Percentiles rank a stretch among this genome's conserved stretches.
Evolutionary conservation across 169 alveolate genomes (phyloP).

Genomic region (Besnoitia besnoiti): DNA sequence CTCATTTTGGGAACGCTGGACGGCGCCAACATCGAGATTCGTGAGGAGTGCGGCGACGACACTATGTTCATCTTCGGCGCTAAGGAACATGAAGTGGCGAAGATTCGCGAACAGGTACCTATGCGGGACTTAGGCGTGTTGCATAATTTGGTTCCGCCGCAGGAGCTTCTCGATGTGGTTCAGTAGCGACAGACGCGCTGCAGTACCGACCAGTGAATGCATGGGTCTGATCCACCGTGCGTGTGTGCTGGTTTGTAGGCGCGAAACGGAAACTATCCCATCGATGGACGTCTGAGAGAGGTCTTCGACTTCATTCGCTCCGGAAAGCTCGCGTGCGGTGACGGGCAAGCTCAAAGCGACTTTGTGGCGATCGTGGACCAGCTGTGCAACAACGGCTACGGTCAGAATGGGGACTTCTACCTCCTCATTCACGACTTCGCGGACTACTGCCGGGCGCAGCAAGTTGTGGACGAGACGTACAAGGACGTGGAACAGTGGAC

Average conservation of each 20-base stretch:
- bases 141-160: background rate
- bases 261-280: conserved; percentile 84
- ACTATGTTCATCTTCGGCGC: conserved; percentile 95
- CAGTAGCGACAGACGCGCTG: too few species aligned
- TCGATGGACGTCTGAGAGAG: conserved; percentile 83
- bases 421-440: conserved; percentile 86
- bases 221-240: too few species aligned
- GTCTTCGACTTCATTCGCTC: conserved; percentile 87
- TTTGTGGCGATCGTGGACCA: conserved; percentile 72
- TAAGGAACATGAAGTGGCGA: conserved; percentile 85
- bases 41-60: conserved; percentile 92
- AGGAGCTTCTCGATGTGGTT: too few species aligned
- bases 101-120: conserved; percentile 75
- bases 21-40: conserved; percentile 96
- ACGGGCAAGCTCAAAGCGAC: conserved; percentile 75
- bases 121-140: background rate
- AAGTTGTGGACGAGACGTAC: conserved; percentile 86
- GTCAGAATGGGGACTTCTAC: conserved; percentile 86
- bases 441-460: conserved; percentile 86
- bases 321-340: conserved; percentile 84
- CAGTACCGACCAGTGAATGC: too few species aligned
- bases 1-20: conserved; percentile 94
- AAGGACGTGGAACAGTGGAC: conserved; percentile 83
- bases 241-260: conserved; percentile 65
- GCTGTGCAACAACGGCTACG: conserved; percentile 78